Evolutionary conservation across 1,284 basidiomycete species (phyloP).

Genomic region (Cutaneotrichosporon cutaneum): DNA sequence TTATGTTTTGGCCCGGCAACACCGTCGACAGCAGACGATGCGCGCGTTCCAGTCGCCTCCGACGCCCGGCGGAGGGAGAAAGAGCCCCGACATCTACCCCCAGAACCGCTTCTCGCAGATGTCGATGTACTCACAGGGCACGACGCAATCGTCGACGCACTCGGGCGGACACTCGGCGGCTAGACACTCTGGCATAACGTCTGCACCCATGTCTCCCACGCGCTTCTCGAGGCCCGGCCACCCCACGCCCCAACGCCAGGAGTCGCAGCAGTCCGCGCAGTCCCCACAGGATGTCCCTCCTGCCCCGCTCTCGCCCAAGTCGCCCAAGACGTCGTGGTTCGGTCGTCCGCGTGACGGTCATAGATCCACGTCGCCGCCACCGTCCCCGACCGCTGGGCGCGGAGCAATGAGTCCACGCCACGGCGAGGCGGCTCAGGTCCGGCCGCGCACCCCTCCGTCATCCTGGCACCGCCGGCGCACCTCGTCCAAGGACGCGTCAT

Average conservation of each 20-base stretch:
- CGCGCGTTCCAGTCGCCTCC: conserved; percentile 43
- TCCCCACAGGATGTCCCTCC: not conserved
- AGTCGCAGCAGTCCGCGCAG: not conserved
- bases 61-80: not conserved
- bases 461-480: conserved; percentile 2
- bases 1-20: conserved; percentile 42
- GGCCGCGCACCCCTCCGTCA: conserved; percentile 4
- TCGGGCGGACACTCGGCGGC: not conserved
- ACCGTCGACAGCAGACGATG: conserved; percentile 37
- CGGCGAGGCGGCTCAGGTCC: not conserved
- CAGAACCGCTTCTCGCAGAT: conserved; percentile 10
- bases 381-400: not conserved
- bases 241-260: conserved; percentile 9
- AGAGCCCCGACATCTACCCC: conserved; percentile 6
- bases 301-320: not conserved
- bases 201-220: conserved; percentile 6
- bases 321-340: conserved; percentile 12
- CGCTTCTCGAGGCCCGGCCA: conserved; percentile 6
- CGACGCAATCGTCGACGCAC: not conserved
- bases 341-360: conserved; percentile 6
- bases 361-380: not conserved
- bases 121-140: conserved; percentile 10
- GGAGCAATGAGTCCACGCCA: not conserved
- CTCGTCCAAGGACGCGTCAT: not conserved
- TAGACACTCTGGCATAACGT: not conserved